These are phyloP conservation scores for Decorospora gaudefroyi DNA, from an alignment of 2,329 filamentous ascomycete species.

Conservation along the genomic window DNA sequence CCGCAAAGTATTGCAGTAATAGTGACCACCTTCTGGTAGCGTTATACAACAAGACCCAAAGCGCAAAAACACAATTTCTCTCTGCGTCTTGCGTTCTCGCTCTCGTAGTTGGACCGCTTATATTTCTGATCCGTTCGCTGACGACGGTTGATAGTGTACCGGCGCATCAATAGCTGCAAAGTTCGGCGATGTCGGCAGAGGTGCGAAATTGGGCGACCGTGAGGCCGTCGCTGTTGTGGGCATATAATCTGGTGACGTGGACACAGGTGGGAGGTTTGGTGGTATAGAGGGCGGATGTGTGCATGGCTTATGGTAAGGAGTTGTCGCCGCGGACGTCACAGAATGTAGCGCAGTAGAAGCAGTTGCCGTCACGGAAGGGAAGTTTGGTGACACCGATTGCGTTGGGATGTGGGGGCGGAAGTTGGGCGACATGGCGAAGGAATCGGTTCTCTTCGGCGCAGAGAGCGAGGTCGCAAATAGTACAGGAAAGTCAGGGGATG, in stretches of 20 bases:
- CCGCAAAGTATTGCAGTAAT: too few species aligned
- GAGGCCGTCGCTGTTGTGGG: constrained; percentile 1
- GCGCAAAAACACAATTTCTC: constrained; percentile 24
- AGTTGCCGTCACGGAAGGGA: not conserved
- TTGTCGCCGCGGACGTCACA: not conserved
- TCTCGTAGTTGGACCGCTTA: not conserved
- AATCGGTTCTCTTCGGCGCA: constrained; percentile 18
- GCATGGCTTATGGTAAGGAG: not conserved
- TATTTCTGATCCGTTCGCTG: not conserved
- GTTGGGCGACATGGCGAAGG: constrained; percentile 23
- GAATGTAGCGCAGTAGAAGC: constrained; percentile 13
- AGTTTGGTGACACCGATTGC: constrained; percentile 9
- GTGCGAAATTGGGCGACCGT: constrained; percentile 1
- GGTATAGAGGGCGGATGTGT: not conserved
- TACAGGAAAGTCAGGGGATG: constrained; percentile 27
- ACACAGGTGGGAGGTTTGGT: constrained; percentile 5
- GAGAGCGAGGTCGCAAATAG: constrained; percentile 16
- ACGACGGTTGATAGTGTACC: not conserved
- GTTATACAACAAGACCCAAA: constrained; percentile 18
- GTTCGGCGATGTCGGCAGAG: constrained; percentile 11
- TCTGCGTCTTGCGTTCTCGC: constrained; percentile 26
- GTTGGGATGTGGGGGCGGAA: constrained; percentile 12
- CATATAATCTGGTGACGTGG: constrained; percentile 21
- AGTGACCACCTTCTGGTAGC: too few species aligned
- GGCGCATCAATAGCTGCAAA: not conserved